Conservation (phyloP, 1,139 yeast species). For the Candida albicans region DNA sequence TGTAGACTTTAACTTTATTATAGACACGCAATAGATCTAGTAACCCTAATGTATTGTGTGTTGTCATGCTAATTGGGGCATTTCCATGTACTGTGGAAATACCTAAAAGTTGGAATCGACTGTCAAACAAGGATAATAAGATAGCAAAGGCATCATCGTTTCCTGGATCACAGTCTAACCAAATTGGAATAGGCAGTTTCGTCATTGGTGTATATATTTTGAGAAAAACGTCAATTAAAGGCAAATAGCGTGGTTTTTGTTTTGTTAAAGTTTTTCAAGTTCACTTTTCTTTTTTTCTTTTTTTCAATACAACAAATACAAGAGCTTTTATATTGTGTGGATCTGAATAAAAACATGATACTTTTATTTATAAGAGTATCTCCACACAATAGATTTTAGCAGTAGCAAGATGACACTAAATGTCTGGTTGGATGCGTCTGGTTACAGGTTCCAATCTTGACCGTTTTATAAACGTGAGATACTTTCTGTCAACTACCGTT, state of each 20-base stretch:
- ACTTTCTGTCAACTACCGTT: no score
- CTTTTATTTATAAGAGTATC: no score
- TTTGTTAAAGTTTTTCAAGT: no score
- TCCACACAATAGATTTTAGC: no score
- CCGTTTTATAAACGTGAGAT: no score
- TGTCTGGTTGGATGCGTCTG: no score
- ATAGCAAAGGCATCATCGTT: constrained; percentile 87
- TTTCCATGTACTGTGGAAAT: constrained; percentile 85
- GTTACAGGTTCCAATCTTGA: no score
- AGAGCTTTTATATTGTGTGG: no score
- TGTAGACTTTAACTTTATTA: constrained; percentile 49
- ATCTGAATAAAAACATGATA: no score
- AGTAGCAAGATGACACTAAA: no score
- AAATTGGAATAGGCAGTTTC: constrained; percentile 49
- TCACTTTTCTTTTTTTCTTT: no score
- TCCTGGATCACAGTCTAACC: constrained; percentile 96
- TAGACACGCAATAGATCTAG: constrained; percentile 55
- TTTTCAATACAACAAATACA: no score
- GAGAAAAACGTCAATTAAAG: neutral
- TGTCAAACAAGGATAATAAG: constrained; percentile 59
- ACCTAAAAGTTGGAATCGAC: constrained; percentile 62
- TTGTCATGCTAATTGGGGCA: constrained; percentile 65
- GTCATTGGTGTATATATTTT: constrained; percentile 6
- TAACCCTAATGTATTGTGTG: constrained; percentile 67
- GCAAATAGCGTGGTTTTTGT: neutral